A percentile compares a stretch with the other conserved stretches of the same genome.
phyloP scores from a whole-genome alignment of 2,329 filamentous ascomycete species.

The Epichloe typhina region DNA sequence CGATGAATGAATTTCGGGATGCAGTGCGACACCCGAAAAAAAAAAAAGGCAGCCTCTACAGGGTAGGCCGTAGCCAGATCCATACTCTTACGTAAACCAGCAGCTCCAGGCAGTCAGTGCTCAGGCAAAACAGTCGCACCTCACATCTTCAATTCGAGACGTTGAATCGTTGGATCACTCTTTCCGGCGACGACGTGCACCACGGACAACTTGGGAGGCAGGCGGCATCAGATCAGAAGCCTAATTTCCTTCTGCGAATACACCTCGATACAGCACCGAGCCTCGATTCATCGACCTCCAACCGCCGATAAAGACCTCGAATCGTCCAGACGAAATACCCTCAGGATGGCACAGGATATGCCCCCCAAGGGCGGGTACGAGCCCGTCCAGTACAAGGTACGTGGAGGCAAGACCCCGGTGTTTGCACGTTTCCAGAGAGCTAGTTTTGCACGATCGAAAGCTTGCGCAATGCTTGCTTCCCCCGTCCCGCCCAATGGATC shows the following conservation, averaged over 20 bases:
- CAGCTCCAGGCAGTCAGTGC: not conserved
- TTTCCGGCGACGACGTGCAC: not conserved
- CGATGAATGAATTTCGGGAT: too few species aligned
- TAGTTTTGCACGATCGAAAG: too few species aligned
- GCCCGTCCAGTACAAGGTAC: slow-evolving; percentile 92
- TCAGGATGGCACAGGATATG: slow-evolving; percentile 92
- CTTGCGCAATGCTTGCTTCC: too few species aligned
- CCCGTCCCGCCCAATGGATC: too few species aligned
- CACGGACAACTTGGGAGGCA: not conserved
- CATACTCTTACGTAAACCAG: not conserved
- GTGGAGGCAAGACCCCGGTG: slow-evolving; percentile 14
- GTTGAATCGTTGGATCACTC: not conserved
- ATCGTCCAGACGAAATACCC: slow-evolving; percentile 7
- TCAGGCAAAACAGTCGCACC: slow-evolving; percentile 1
- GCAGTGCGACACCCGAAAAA: too few species aligned
- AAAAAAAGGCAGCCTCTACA: not conserved
- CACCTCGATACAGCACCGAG: not conserved
- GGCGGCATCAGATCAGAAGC: not conserved
- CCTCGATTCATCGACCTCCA: not conserved
- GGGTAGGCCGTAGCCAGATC: not conserved
- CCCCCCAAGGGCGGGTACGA: slow-evolving; percentile 84
- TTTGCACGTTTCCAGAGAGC: too few species aligned
- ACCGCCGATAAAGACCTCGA: not conserved
- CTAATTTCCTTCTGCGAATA: not conserved
- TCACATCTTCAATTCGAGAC: not conserved